Conservation (phyloP, 2,329 filamentous ascomycete genomes). For the Colletotrichum chrysophilum region DNA sequence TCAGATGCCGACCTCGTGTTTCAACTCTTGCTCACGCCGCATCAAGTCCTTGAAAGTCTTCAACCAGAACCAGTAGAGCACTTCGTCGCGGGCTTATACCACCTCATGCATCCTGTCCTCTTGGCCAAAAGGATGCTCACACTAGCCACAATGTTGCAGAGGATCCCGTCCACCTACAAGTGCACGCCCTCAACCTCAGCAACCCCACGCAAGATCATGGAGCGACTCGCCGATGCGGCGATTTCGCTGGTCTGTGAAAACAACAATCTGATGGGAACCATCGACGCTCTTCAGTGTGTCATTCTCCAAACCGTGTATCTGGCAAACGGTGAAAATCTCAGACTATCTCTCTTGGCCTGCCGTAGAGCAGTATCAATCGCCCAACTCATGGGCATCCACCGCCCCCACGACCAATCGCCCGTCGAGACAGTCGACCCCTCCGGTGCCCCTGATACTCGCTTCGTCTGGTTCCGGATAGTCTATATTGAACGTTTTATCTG, state of each 20-base stretch:
- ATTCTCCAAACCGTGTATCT: conserved; percentile 51
- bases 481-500: conserved; percentile 40
- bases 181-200: conserved; percentile 26
- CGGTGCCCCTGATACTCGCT: conserved; percentile 11
- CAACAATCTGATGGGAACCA: conserved; percentile 46
- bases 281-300: conserved; percentile 55
- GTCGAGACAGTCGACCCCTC: conserved; percentile 7
- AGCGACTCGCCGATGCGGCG: conserved; percentile 31
- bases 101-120: conserved; percentile 40
- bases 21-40: conserved; percentile 28
- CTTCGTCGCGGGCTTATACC: conserved; percentile 23
- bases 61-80: background rate
- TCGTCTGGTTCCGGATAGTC: conserved; percentile 43
- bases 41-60: background rate
- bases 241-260: conserved; percentile 46
- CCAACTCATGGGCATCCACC: conserved; percentile 44
- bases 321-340: conserved; percentile 50
- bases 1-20: conserved; percentile 25
- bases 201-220: conserved; percentile 25
- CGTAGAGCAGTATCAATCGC: conserved; percentile 50
- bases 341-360: conserved; percentile 47
- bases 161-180: conserved; percentile 33
- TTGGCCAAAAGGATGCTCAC: conserved; percentile 45
- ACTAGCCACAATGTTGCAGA: conserved; percentile 41
- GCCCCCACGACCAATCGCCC: conserved; percentile 5